A percentile compares a stretch with the other conserved stretches of the same genome.
Evolutionary conservation across 805 yeast genomes (phyloP).

Genomic region (Barnettozyma sucrosica): DNA sequence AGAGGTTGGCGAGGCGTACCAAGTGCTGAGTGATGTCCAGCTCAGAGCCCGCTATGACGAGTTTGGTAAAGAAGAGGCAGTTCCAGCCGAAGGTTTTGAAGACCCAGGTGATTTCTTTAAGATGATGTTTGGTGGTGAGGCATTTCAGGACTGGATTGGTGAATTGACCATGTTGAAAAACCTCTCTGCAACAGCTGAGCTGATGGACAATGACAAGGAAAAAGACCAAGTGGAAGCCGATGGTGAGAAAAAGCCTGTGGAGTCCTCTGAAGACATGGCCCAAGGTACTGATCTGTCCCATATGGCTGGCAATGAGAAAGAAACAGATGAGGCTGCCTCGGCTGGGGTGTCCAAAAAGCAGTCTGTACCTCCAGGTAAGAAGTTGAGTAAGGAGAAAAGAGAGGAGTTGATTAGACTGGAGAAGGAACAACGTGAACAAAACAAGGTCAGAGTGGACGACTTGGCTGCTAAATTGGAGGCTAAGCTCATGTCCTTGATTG

Average conservation of each 20-base stretch:
- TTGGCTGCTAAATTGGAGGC: slow-evolving; percentile 43
- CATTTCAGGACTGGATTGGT: slow-evolving; percentile 74
- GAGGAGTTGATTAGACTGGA: slow-evolving; percentile 47
- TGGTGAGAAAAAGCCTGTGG: not conserved
- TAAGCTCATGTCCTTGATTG: slow-evolving; percentile 39
- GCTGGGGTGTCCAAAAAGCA: not conserved
- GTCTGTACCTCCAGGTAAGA: slow-evolving; percentile 5
- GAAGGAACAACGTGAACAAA: slow-evolving; percentile 47
- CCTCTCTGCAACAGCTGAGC: slow-evolving; percentile 50
- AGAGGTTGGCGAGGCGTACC: slow-evolving; percentile 63
- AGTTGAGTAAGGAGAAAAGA: slow-evolving; percentile 36
- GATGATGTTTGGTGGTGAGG: slow-evolving; percentile 79
- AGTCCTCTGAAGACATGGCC: not conserved
- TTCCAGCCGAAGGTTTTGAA: slow-evolving; percentile 65
- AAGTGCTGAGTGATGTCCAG: slow-evolving; percentile 68
- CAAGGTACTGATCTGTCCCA: not conserved
- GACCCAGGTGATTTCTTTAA: slow-evolving; percentile 87
- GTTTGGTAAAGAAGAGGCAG: slow-evolving; percentile 72
- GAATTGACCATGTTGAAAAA: slow-evolving; percentile 66
- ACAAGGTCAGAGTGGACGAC: slow-evolving; percentile 43
- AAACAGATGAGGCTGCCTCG: not conserved
- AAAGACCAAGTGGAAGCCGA: not conserved
- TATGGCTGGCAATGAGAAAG: not conserved
- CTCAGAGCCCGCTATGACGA: slow-evolving; percentile 73
- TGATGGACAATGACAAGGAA: slow-evolving; percentile 25